Conservation (phyloP, 148 eudicot genomes). For the Rhododendron ovatum region DNA sequence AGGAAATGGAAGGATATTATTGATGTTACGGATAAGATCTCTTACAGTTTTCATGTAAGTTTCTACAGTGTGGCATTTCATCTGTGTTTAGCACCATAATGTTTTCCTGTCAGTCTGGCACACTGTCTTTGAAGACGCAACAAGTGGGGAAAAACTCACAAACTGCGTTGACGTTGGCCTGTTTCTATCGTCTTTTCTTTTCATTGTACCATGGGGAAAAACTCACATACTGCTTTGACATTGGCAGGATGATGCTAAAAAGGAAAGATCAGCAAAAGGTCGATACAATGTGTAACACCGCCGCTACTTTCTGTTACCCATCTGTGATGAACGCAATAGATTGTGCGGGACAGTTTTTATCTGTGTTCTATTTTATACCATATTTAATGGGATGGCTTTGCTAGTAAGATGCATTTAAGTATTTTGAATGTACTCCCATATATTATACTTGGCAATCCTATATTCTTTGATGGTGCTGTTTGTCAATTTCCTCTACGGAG, state of each 20-base stretch:
- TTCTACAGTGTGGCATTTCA: neutral
- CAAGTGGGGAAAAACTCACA: neutral
- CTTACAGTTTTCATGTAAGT: conserved; percentile 66
- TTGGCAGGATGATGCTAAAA: conserved; percentile 12
- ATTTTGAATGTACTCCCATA: neutral
- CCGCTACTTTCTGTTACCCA: neutral
- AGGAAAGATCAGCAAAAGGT: conserved; percentile 11
- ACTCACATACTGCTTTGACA: neutral
- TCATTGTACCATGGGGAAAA: neutral
- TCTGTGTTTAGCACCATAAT: neutral
- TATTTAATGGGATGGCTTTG: neutral
- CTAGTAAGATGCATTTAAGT: neutral
- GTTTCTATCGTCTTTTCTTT: neutral
- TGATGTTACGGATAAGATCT: conserved; percentile 60
- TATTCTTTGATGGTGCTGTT: neutral
- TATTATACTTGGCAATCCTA: neutral
- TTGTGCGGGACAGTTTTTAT: neutral
- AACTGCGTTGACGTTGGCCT: too few species aligned
- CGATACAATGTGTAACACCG: conserved; percentile 2
- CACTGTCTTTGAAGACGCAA: neutral
- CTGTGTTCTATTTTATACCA: neutral
- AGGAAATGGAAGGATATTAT: conserved; percentile 88
- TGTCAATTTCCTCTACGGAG: neutral
- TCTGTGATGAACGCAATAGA: neutral
- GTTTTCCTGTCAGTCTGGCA: neutral